Conservation (phyloP, 345 rosid species). For the Brassica incana region DNA sequence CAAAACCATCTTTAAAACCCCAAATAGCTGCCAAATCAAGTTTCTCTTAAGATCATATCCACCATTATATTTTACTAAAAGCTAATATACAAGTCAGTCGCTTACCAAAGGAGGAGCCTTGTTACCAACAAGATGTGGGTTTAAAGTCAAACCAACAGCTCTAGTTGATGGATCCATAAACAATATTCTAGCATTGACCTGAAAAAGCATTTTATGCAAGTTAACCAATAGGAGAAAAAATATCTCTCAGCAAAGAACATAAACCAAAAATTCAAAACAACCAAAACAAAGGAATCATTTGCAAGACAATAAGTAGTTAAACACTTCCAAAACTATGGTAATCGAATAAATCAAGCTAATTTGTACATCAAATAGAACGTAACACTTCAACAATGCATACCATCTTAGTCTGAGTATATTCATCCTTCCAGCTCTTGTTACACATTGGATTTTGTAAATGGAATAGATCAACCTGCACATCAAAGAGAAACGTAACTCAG, state of each 20-base stretch:
- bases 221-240: constrained; percentile 5
- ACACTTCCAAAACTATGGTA: neutral
- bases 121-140: constrained; percentile 76
- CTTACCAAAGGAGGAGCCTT: constrained; percentile 80
- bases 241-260: neutral
- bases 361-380: neutral
- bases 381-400: constrained; percentile 40
- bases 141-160: constrained; percentile 93
- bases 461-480: constrained; percentile 76
- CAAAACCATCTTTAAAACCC: neutral
- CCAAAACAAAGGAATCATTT: neutral
- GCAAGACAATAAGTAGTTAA: neutral
- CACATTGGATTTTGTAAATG: constrained; percentile 69
- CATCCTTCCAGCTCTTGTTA: constrained; percentile 75
- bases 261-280: constrained; percentile 3
- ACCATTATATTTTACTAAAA: constrained; percentile 14
- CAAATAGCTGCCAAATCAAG: constrained; percentile 15
- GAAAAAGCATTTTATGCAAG: constrained; percentile 22
- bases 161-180: constrained; percentile 90
- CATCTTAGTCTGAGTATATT: constrained; percentile 73
- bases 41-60: neutral
- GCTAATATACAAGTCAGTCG: constrained; percentile 10
- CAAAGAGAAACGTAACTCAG: constrained; percentile 20
- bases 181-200: constrained; percentile 91
- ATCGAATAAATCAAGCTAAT: neutral